Evolutionary conservation across 495 filamentous ascomycete genomes (phyloP).

Genomic region (Friedmanniomyces simplex): DNA sequence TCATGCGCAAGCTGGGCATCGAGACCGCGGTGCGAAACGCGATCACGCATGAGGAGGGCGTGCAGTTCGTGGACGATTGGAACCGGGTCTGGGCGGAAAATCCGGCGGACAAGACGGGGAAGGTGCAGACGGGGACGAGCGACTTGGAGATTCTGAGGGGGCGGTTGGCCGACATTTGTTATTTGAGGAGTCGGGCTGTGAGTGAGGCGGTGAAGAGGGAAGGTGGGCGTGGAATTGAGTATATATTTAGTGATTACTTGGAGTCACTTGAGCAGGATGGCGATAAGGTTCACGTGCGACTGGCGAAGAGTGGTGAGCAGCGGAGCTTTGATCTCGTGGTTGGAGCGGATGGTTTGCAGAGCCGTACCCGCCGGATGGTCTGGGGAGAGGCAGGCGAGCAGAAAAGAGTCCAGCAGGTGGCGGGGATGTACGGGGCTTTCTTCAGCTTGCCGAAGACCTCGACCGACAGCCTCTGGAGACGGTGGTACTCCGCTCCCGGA

Average conservation of each 20-base stretch:
- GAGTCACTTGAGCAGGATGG: conserved; percentile 12
- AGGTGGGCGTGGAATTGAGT: conserved; percentile 11
- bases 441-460: conserved; percentile 11
- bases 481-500: conserved; percentile 20
- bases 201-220: conserved; percentile 2
- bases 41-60: conserved; percentile 16
- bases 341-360: conserved; percentile 20
- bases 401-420: conserved; percentile 4
- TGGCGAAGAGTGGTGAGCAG: conserved; percentile 12
- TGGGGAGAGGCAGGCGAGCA: conserved; percentile 12
- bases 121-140: conserved; percentile 11
- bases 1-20: conserved; percentile 14
- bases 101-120: conserved; percentile 7
- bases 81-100: conserved; percentile 4
- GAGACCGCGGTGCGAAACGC: conserved; percentile 7
- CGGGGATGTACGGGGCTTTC: conserved; percentile 10
- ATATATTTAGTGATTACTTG: conserved; percentile 16
- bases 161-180: conserved; percentile 36
- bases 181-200: not conserved
- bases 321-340: conserved; percentile 19
- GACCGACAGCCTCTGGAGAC: conserved; percentile 10
- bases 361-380: conserved; percentile 2
- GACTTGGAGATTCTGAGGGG: conserved; percentile 44
- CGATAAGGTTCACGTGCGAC: conserved; percentile 9
- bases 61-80: conserved; percentile 10